Evolutionary conservation across 345 rosid genomes (phyloP).

Genomic region (Erysimum cheiranthoides): DNA sequence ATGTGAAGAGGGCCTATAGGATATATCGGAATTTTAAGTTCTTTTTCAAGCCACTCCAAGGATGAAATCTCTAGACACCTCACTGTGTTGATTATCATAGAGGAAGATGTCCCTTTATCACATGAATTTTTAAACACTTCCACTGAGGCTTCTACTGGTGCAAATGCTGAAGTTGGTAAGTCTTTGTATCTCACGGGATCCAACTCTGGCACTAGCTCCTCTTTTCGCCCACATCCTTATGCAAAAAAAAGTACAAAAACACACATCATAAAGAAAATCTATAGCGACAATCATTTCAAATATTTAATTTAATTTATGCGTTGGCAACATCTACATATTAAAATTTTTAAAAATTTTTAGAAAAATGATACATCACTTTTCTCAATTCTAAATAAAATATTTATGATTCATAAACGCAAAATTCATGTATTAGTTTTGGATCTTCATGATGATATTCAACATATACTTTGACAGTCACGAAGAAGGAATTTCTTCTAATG

Average conservation of each 20-base stretch:
- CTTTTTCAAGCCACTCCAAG: background rate
- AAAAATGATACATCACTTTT: too few relatives aligned
- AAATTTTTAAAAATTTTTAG: too few relatives aligned
- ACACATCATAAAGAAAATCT: too few relatives aligned
- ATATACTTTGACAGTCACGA: too few relatives aligned
- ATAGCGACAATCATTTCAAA: too few relatives aligned
- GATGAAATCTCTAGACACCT: constrained; percentile 21
- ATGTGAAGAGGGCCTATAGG: constrained; percentile 32
- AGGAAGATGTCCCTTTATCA: constrained; percentile 3
- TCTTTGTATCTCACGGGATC: constrained; percentile 23
- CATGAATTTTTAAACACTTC: background rate
- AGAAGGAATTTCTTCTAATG: too few relatives aligned
- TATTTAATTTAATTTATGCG: too few relatives aligned
- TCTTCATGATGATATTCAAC: too few relatives aligned
- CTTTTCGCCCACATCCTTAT: background rate
- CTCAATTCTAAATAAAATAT: too few relatives aligned
- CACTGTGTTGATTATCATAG: constrained; percentile 17
- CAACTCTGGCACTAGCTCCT: background rate
- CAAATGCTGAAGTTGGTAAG: background rate
- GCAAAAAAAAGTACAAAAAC: background rate
- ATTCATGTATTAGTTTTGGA: background rate
- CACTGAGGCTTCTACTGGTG: background rate
- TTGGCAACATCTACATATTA: too few relatives aligned
- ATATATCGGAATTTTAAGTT: background rate
- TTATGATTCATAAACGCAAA: too few relatives aligned